A percentile compares a stretch with the other conserved stretches of the same genome.
Evolutionary conservation across 768 basidiomycete genomes (phyloP).

Genomic region (Leccinum subgranulosum): DNA sequence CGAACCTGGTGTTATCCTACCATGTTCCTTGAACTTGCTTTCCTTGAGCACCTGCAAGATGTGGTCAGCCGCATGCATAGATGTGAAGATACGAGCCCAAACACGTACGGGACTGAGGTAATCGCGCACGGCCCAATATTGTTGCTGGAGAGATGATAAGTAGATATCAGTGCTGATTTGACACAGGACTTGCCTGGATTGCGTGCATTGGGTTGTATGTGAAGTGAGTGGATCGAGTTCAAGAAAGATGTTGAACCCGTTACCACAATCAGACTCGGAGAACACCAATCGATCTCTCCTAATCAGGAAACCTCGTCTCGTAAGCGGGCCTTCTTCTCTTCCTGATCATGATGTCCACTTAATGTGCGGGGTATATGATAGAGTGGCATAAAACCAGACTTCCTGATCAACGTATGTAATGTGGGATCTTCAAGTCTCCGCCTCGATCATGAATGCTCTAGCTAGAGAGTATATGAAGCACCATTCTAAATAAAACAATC

Average conservation of each 20-base stretch:
- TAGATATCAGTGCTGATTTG: background rate
- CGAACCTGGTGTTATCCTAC: constrained; percentile 89
- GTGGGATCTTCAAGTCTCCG: too few relatives aligned
- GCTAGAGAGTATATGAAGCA: background rate
- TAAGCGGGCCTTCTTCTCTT: background rate
- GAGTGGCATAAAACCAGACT: too few relatives aligned
- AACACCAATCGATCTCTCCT: constrained; percentile 33
- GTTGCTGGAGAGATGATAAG: constrained; percentile 53
- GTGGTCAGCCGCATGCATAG: constrained; percentile 25
- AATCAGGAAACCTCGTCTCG: constrained; percentile 28
- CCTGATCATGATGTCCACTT: too few relatives aligned
- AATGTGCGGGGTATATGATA: too few relatives aligned
- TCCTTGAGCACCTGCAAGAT: constrained; percentile 82
- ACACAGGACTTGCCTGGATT: constrained; percentile 37
- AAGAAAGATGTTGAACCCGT: constrained; percentile 16
- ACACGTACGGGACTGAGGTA: constrained; percentile 82
- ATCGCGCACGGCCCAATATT: constrained; percentile 91
- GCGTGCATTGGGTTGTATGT: constrained; percentile 39
- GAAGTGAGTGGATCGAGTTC: constrained; percentile 10
- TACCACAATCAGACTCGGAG: constrained; percentile 30
- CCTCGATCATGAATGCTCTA: too few relatives aligned
- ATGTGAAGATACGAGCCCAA: constrained; percentile 11
- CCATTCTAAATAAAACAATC: background rate
- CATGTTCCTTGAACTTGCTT: constrained; percentile 99
- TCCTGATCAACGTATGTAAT: too few relatives aligned